Evolutionary conservation across 164 flowering plant genomes (phyloP), one percentile per base, ranked within the genome.

Genomic region (Vitis riparia): DNA sequence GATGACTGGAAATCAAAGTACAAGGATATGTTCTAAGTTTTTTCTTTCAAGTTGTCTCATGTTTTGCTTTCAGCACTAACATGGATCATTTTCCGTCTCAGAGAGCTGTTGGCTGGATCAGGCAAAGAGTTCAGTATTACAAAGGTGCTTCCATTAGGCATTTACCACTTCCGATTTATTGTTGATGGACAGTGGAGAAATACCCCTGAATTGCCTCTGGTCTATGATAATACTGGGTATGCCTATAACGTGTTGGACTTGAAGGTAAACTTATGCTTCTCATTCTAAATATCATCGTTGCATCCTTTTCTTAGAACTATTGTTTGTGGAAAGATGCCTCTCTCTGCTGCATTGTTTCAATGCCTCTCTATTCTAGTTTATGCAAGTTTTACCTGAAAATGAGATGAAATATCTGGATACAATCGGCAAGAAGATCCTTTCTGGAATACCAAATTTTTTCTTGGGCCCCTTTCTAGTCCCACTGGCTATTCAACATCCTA

Each of bases 1-100:
- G 94, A 91, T 77, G 78, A 85, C 73, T 93, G 94, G 96, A 80
- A 68, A 66, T 72, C 88, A 56, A 87, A 73, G 98, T 90, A 81
- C n/a, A 30, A 3, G 5, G 30, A 30, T 56, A 37, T 10, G 13
- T 51, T 52, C 12, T 15, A 11, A 37, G 0, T 11, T 9, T 23
- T 15, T 27, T 63, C 13, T 59, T 32, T 12, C 15, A 13, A 6
- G 30, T 23, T 29, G 1, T 52, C 48, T 37, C 5, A 5, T 29
- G 19, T 37, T 72, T 71, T 30, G 2, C 19, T 15, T 56, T 32
- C 2, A 3, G 17, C 17, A 48, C 32, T 4, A 16, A 9, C 14
- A 27, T 68, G 61, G 3, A 32, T 27, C 1, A 15, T 70, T 58
- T 44, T 59, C 65, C 66, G 57, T 52, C 7, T 67, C 72, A 86